phyloP scores from a whole-genome alignment of 2,329 filamentous ascomycete species.

The Neonectria hederae region DNA sequence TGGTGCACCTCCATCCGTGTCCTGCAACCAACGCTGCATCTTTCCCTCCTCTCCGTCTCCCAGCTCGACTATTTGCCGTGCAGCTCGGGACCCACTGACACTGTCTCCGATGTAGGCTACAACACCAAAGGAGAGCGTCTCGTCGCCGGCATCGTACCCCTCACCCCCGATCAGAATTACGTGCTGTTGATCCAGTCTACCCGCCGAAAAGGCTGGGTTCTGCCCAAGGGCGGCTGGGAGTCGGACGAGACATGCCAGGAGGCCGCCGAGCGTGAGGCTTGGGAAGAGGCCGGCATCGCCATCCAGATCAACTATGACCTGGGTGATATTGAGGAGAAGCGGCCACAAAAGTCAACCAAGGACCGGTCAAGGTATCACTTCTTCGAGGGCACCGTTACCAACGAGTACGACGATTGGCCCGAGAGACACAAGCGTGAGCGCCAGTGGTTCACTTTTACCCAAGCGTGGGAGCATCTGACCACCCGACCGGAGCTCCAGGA shows the following conservation, averaged over 20 bases:
- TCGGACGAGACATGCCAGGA: constrained; percentile 88
- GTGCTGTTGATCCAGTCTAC: constrained; percentile 95
- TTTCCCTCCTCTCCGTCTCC: neutral
- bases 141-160: constrained; percentile 91
- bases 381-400: constrained; percentile 87
- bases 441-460: constrained; percentile 86
- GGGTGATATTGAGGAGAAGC: constrained; percentile 84
- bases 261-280: constrained; percentile 89
- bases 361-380: constrained; percentile 76
- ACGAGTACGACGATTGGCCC: constrained; percentile 89
- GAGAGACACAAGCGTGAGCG: constrained; percentile 92
- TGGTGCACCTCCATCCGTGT: constrained; percentile 17
- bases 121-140: constrained; percentile 91
- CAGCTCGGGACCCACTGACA: constrained; percentile 30
- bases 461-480: constrained; percentile 81
- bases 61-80: constrained; percentile 11
- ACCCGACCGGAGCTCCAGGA: constrained; percentile 87
- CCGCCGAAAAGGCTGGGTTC: constrained; percentile 90
- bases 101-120: constrained; percentile 72
- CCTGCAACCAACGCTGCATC: constrained; percentile 22
- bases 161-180: constrained; percentile 85
- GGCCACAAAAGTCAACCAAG: constrained; percentile 78
- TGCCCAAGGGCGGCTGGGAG: constrained; percentile 98
- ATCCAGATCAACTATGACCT: constrained; percentile 87
- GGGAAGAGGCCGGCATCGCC: constrained; percentile 96